A percentile compares a stretch with the other conserved stretches of the same genome.
Conservation (phyloP, 805 yeast species). For the Metschnikowia hibisci region DNA sequence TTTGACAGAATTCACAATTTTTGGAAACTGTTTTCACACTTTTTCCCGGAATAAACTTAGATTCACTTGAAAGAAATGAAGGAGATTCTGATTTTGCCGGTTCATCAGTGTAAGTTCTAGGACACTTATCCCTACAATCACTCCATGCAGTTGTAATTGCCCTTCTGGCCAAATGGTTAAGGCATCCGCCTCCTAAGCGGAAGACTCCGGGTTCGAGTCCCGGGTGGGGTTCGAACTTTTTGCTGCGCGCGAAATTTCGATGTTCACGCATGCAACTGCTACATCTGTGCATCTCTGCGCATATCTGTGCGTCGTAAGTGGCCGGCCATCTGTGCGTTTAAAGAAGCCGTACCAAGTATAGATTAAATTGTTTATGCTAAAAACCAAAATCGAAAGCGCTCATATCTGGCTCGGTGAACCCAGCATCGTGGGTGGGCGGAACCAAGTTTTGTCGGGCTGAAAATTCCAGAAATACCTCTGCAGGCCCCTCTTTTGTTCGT, state of each 20-base stretch:
- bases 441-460: slow-evolving; percentile 8
- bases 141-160: slow-evolving; percentile 21
- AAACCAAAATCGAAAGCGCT: slow-evolving; percentile 56
- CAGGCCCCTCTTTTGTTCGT: background rate
- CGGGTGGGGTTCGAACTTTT: slow-evolving; percentile 29
- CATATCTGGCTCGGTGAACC: slow-evolving; percentile 73
- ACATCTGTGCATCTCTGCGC: background rate
- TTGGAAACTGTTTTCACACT: too few species aligned
- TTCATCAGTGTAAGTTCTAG: too few species aligned
- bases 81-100: too few species aligned
- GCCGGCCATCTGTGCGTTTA: too few species aligned
- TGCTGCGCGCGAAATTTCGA: background rate
- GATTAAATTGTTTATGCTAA: slow-evolving; percentile 2
- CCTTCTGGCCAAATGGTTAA: slow-evolving; percentile 54
- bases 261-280: too few species aligned
- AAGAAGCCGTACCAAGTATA: too few species aligned
- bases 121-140: too few species aligned
- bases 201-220: slow-evolving; percentile 39
- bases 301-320: background rate
- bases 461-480: slow-evolving; percentile 17
- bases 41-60: too few species aligned
- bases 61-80: too few species aligned
- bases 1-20: too few species aligned
- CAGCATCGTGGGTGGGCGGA: slow-evolving; percentile 38
- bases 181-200: slow-evolving; percentile 46